A percentile compares a stretch with the other conserved stretches of the same genome.
phyloP scores from a whole-genome alignment of 257 asterid genomes.

The Solanum sparsipilum region DNA sequence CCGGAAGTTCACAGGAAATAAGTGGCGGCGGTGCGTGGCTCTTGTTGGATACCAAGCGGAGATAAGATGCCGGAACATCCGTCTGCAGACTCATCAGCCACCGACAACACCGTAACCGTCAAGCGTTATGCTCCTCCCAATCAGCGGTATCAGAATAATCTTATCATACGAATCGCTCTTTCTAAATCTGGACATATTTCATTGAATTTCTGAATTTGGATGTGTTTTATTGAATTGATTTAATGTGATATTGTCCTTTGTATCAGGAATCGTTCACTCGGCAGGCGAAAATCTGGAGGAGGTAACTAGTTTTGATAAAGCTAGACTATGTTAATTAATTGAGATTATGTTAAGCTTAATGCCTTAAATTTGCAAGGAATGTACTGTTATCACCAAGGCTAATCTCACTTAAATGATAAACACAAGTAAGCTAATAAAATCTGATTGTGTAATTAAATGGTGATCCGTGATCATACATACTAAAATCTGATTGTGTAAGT shows the following conservation, averaged over 20 bases:
- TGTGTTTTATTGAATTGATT: background rate
- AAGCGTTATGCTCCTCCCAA: slow-evolving; percentile 91
- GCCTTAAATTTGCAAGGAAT: background rate
- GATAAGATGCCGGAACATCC: slow-evolving; percentile 63
- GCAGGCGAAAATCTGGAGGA: slow-evolving; percentile 95
- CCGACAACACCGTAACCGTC: slow-evolving; percentile 48
- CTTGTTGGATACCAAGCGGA: background rate
- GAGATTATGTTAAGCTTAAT: background rate
- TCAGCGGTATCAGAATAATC: slow-evolving; percentile 44
- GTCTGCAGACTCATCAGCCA: slow-evolving; percentile 43
- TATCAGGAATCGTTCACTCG: slow-evolving; percentile 76
- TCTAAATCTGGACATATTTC: background rate
- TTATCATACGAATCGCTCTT: background rate
- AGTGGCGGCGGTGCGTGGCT: slow-evolving; percentile 2
- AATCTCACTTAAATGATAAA: background rate
- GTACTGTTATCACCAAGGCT: background rate
- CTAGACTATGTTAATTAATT: background rate
- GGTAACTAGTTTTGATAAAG: slow-evolving; percentile 26
- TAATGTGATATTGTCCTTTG: slow-evolving; percentile 5
- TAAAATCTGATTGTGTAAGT: background rate
- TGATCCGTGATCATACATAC: background rate
- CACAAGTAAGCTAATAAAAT: background rate
- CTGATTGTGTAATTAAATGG: background rate
- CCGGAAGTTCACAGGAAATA: background rate
- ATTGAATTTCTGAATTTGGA: background rate